Evolutionary conservation across 352 stramenopile species (phyloP).

Genomic region (Phytophthora niederhauseri): DNA sequence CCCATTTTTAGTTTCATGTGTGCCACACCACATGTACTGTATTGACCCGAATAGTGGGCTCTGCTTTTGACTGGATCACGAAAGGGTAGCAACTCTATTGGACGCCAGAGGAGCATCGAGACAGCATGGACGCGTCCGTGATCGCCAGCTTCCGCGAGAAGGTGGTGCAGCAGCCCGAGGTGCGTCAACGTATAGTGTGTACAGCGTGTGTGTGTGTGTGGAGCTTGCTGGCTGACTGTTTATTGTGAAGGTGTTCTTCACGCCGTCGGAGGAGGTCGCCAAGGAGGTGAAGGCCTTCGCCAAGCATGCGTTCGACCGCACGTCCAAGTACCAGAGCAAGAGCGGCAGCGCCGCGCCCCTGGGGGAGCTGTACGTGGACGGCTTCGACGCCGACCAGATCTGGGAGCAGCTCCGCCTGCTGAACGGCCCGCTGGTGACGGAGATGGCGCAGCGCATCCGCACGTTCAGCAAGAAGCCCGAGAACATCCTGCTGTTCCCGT

Average conservation of each 20-base stretch:
- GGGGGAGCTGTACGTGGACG: conserved; percentile 82
- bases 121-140: conserved; percentile 63
- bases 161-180: conserved; percentile 74
- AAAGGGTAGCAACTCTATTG: conserved; percentile 43
- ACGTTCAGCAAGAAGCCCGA: conserved; percentile 66
- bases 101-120: conserved; percentile 21
- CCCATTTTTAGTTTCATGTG: background rate
- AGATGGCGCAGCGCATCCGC: conserved; percentile 77
- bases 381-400: conserved; percentile 85
- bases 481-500: conserved; percentile 62
- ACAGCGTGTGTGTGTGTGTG: background rate
- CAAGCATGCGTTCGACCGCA: conserved; percentile 84
- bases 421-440: conserved; percentile 72
- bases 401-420: conserved; percentile 88
- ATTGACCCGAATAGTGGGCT: background rate
- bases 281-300: conserved; percentile 72
- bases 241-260: conserved; percentile 73
- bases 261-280: conserved; percentile 66
- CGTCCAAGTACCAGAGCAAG: conserved; percentile 64
- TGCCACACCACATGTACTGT: background rate
- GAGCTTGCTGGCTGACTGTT: background rate
- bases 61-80: conserved; percentile 38
- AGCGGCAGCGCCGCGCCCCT: conserved; percentile 43
- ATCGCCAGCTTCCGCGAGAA: conserved; percentile 69
- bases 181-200: conserved; percentile 22